These are phyloP conservation scores for Aurantiochytrium sp. DNA, from an alignment of 108 stramenopile genomes.

Conservation along the genomic window DNA sequence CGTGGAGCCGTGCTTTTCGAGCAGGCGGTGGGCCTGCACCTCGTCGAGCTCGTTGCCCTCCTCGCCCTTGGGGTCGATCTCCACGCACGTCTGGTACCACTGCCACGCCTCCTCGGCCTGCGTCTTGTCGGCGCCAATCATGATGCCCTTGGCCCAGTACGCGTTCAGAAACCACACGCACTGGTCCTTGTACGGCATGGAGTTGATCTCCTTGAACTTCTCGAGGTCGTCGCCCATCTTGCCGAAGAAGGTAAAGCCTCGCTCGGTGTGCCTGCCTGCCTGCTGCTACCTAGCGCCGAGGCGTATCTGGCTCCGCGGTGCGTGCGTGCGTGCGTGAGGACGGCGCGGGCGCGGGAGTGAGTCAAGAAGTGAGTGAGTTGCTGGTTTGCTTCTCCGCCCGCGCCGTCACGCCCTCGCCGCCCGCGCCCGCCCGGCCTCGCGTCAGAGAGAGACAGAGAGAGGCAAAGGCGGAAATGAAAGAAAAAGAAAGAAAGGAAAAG, in stretches of 20 bases:
- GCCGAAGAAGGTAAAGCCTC: too few species aligned
- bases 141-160: slow-evolving; percentile 23
- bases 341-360: too few species aligned
- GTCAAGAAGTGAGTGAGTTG: too few species aligned
- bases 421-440: too few species aligned
- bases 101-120: slow-evolving; percentile 20
- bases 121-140: neutral
- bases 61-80: slow-evolving; percentile 20
- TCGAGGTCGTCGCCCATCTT: neutral
- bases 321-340: too few species aligned
- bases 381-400: too few species aligned
- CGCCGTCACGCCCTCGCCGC: too few species aligned
- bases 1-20: slow-evolving; percentile 18
- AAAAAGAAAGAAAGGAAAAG: too few species aligned
- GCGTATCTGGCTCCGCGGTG: too few species aligned
- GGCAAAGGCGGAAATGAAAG: too few species aligned
- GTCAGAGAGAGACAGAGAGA: too few species aligned
- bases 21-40: slow-evolving; percentile 21
- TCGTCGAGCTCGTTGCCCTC: slow-evolving; percentile 13
- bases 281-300: too few species aligned
- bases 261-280: neutral
- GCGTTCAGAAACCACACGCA: slow-evolving; percentile 28
- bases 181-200: slow-evolving; percentile 10
- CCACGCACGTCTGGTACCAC: neutral
- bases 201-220: neutral